Base-by-base conservation (phyloP, 345 rosid genomes). In the Clausena lansium region DNA sequence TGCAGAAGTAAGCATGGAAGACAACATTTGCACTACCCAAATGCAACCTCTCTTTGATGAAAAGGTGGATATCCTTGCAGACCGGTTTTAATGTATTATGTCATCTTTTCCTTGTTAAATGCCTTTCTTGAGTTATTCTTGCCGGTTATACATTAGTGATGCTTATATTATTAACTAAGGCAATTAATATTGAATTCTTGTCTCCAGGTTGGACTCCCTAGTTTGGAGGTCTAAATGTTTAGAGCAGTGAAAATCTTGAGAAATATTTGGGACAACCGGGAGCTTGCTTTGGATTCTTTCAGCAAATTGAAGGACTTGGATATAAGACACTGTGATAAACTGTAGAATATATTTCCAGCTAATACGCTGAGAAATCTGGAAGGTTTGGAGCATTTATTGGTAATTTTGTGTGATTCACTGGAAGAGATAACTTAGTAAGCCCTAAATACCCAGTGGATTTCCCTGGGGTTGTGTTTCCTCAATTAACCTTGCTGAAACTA, bases 381-480 rank as follows among this genome's bases (percentile, higher is more conserved):
- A 22, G 15, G 5, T n/a, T 41, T 57, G 14, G 52, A 3, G 24
- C 0, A 0, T 0, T 7, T 72, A n/a, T 1, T 2, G 0, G 33
- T 72, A n/a, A 0, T 0, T 5, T 3, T 5, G 9, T 65, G 45
- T 13, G 50, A 13, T 50, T 75, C 70, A 52, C 7, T 71, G 5
- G 45, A 54, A 19, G 70, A 65, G 63, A 9, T 54, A 52, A 30
- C 47, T 47, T n/a, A 39, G 0, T 9, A 39, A 39, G 45, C 45
- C 45, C 45, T 39, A 39, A 9, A 39, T 39, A 39, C 45, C 13
- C 13, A 39, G 13, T 39, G 45, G 13, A 39, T 39, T 9, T 9
- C 45, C 45, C 45, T 39, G n/a, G n/a, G 45, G 67, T 71, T 57
- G 28, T 60, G 22, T 76, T 79, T 59, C 81, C 83, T 54, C 33